These are phyloP conservation scores for Colletotrichum noveboracense DNA, from an alignment of 2,329 filamentous ascomycete species.

Conservation along the genomic window DNA sequence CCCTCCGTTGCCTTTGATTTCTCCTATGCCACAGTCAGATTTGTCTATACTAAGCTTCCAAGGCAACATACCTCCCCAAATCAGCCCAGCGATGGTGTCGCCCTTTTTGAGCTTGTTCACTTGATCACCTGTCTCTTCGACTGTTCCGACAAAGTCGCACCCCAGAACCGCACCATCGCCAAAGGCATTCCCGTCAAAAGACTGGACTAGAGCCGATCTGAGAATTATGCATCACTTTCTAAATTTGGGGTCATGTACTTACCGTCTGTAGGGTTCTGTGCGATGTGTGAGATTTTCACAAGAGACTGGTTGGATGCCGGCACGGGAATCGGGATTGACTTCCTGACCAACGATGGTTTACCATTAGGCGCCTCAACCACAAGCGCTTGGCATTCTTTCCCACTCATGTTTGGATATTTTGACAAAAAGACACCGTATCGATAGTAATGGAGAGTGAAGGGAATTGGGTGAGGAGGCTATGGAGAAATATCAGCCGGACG, in stretches of 20 bases:
- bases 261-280: conserved; percentile 33
- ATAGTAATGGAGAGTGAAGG: neutral
- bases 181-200: conserved; percentile 39
- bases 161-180: conserved; percentile 41
- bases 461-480: neutral
- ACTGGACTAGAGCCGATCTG: conserved; percentile 28
- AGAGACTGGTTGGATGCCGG: conserved; percentile 24
- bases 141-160: conserved; percentile 39
- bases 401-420: neutral
- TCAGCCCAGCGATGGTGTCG: conserved; percentile 28
- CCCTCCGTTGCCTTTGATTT: conserved; percentile 37
- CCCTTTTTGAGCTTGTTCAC: conserved; percentile 22
- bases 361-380: neutral
- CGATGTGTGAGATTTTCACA: conserved; percentile 26
- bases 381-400: neutral
- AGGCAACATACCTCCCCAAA: conserved; percentile 30
- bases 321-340: neutral
- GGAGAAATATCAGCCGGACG: neutral
- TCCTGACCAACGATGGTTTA: neutral
- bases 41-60: rapidly evolving
- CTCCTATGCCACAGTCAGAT: conserved; percentile 9
- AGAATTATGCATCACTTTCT: neutral
- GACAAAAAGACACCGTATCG: neutral
- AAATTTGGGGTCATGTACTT: neutral
- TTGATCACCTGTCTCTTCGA: conserved; percentile 33